A percentile compares a stretch with the other conserved stretches of the same genome.
phyloP scores from a whole-genome alignment of 176 grass and related monocot genomes.

The Urochloa ruziziensis region DNA sequence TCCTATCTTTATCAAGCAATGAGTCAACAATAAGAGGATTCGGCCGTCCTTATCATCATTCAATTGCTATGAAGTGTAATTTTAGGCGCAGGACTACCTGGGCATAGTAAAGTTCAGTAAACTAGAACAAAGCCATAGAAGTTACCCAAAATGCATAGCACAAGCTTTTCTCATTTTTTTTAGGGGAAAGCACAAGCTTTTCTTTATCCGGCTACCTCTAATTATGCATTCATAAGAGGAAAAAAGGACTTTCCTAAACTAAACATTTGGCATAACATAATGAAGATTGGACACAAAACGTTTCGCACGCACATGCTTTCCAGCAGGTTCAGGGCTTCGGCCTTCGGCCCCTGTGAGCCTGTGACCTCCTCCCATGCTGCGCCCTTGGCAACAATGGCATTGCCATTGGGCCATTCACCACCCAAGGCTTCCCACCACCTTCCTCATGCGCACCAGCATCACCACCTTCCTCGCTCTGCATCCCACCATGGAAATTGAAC shows the following conservation, averaged over 20 bases:
- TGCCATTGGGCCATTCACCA: neutral
- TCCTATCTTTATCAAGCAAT: constrained; percentile 11
- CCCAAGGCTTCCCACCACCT: neutral
- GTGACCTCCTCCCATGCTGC: constrained; percentile 27
- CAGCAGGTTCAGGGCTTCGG: constrained; percentile 9
- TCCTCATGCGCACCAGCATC: neutral
- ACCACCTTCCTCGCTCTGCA: neutral
- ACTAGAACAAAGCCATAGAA: neutral
- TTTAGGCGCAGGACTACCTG: neutral
- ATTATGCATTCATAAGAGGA: neutral
- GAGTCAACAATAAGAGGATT: constrained; percentile 18
- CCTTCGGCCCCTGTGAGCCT: no score
- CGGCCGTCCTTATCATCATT: neutral
- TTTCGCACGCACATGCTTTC: neutral
- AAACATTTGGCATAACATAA: neutral
- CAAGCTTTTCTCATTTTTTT: no score
- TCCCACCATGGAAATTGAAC: neutral
- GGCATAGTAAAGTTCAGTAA: constrained; percentile 14
- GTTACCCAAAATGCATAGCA: neutral
- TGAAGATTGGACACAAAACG: neutral
- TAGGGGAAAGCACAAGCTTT: no score
- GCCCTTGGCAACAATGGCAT: constrained; percentile 15
- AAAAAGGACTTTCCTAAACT: neutral
- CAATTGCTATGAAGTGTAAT: neutral
- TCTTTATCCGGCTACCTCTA: neutral